These are phyloP conservation scores for Cystobasidium ongulense DNA, from an alignment of 768 basidiomycete genomes.

Conservation along the genomic window DNA sequence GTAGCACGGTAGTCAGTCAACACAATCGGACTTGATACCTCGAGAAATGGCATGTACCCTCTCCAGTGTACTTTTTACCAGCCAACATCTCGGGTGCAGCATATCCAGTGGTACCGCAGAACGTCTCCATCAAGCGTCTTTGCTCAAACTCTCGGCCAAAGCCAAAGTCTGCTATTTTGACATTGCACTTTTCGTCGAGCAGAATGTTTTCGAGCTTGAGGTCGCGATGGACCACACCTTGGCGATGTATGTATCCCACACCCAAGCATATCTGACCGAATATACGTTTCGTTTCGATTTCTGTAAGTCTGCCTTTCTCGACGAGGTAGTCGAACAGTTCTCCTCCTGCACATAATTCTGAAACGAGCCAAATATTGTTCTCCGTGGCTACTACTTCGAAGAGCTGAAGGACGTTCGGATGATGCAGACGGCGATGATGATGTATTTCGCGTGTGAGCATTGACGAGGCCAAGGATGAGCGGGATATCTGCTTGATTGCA, in stretches of 20 bases:
- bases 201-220: constrained; percentile 94
- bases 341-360: constrained; percentile 91
- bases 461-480: constrained; percentile 50
- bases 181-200: constrained; percentile 57
- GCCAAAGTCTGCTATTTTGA: constrained; percentile 98
- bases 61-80: constrained; percentile 72
- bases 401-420: constrained; percentile 88
- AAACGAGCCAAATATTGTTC: constrained; percentile 88
- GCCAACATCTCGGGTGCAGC: constrained; percentile 93
- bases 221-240: constrained; percentile 91
- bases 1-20: background rate
- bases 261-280: constrained; percentile 95
- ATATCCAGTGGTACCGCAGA: constrained; percentile 93
- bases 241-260: constrained; percentile 81
- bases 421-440: constrained; percentile 92
- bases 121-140: constrained; percentile 75
- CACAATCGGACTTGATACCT: background rate
- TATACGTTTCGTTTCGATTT: constrained; percentile 73
- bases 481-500: constrained; percentile 96
- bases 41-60: constrained; percentile 57
- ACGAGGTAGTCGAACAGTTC: constrained; percentile 97
- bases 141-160: constrained; percentile 92
- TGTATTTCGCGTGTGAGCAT: constrained; percentile 94
- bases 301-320: constrained; percentile 78
- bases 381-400: constrained; percentile 98